phyloP scores from a whole-genome alignment of 2,329 filamentous ascomycete species.

The Pseudopithomyces chartarum region DNA sequence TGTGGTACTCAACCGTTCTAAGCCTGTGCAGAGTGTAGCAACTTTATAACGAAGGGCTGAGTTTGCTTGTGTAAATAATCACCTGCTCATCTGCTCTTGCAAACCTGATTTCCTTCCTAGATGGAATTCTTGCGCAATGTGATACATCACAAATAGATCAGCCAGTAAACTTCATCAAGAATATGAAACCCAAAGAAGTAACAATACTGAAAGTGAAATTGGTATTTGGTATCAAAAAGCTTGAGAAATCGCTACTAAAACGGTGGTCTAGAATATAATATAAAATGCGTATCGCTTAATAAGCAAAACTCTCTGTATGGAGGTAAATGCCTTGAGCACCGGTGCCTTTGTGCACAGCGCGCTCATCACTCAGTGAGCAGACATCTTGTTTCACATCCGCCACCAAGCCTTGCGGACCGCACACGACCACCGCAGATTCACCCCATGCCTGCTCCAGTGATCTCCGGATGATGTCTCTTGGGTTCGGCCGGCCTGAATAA shows the following conservation, averaged over 20 bases:
- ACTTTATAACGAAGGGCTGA: too few relatives aligned
- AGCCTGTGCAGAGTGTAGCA: too few relatives aligned
- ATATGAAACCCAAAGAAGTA: too few relatives aligned
- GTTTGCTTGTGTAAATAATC: too few relatives aligned
- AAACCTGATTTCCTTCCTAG: too few relatives aligned
- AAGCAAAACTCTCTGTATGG: constrained; percentile 64
- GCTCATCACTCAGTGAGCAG: constrained; percentile 64
- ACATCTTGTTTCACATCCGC: constrained; percentile 61
- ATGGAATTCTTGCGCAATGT: too few relatives aligned
- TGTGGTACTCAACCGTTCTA: too few relatives aligned
- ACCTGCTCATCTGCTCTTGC: too few relatives aligned
- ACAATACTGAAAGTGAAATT: too few relatives aligned
- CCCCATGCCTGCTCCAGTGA: constrained; percentile 63
- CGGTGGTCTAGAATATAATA: not conserved
- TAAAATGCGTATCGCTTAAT: constrained; percentile 27
- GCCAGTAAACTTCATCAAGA: too few relatives aligned
- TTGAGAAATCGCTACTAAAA: not conserved
- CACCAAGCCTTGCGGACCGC: constrained; percentile 62
- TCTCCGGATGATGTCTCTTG: constrained; percentile 58
- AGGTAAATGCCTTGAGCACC: constrained; percentile 68
- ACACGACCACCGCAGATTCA: constrained; percentile 67
- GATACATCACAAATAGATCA: too few relatives aligned
- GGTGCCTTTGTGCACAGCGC: constrained; percentile 70
- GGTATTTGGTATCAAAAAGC: not conserved
- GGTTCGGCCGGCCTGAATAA: constrained; percentile 58